Evolutionary conservation across 106 monocot species (phyloP).

Genomic region (Alisma plantagoaquatica): DNA sequence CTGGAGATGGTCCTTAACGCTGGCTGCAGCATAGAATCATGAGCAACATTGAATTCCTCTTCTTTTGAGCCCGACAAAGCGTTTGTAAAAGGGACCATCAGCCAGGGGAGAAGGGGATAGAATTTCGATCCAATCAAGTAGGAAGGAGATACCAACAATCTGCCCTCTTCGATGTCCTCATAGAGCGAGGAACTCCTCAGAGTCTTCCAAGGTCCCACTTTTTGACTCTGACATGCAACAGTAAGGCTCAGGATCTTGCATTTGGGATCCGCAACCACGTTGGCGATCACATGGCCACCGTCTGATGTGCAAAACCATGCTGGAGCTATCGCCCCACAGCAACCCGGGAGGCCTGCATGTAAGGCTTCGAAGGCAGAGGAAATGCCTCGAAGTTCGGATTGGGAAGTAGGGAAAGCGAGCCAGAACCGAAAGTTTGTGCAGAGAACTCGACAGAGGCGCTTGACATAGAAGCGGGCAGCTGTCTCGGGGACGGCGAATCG

Average conservation of each 20-base stretch:
- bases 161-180: constrained; percentile 25
- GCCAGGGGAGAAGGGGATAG: constrained; percentile 52
- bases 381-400: constrained; percentile 7
- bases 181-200: constrained; percentile 33
- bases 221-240: constrained; percentile 25
- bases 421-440: constrained; percentile 86
- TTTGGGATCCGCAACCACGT: constrained; percentile 41
- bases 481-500: constrained; percentile 37
- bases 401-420: constrained; percentile 45
- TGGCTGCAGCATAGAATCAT: constrained; percentile 26
- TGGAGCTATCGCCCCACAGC: constrained; percentile 47
- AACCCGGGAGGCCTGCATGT: constrained; percentile 24
- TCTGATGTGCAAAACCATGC: constrained; percentile 19
- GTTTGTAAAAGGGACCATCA: constrained; percentile 53
- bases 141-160: constrained; percentile 12
- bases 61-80: constrained; percentile 19
- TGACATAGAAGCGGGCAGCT: constrained; percentile 40
- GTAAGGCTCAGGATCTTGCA: constrained; percentile 37
- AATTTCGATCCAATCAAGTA: constrained; percentile 39
- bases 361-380: constrained; percentile 18
- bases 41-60: constrained; percentile 47
- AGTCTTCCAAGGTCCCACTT: constrained; percentile 9
- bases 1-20: constrained; percentile 30
- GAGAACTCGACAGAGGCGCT: constrained; percentile 70
- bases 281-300: constrained; percentile 16